Evolutionary conservation across 176 grass and related monocot genomes (phyloP).

Genomic region (Echinochloa phyllopogon): DNA sequence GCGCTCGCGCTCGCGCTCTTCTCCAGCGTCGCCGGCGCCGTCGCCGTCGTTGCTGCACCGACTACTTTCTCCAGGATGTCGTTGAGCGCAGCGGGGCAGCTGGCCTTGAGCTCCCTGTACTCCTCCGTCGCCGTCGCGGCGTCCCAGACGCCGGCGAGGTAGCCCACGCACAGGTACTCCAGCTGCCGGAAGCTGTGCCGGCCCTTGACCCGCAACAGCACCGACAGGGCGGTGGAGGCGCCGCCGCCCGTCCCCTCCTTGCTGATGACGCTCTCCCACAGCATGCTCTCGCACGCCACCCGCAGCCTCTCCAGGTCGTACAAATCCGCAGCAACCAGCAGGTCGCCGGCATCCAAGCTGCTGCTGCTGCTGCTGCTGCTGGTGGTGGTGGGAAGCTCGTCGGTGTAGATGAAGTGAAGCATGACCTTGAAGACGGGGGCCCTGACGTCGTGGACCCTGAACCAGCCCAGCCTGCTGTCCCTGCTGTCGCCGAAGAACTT

Average conservation of each 20-base stretch:
- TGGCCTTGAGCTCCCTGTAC: constrained; percentile 4
- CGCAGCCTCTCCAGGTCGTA: background rate
- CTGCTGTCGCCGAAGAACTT: background rate
- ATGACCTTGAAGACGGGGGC: background rate
- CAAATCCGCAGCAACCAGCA: background rate
- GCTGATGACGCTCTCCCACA: background rate
- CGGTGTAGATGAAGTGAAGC: constrained; percentile 16
- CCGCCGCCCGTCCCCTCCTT: too few species aligned
- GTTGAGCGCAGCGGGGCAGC: background rate
- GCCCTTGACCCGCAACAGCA: background rate
- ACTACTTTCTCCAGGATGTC: background rate
- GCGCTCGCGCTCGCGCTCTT: background rate
- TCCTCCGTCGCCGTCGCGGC: background rate
- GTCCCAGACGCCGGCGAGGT: background rate
- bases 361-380: too few species aligned
- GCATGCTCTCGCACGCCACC: background rate
- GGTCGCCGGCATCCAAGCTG: too few species aligned
- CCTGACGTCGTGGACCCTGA: background rate
- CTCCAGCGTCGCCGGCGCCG: too few species aligned
- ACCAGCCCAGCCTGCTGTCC: background rate
- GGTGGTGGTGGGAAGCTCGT: too few species aligned
- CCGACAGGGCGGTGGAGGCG: background rate
- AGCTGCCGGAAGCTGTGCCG: background rate
- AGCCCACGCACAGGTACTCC: background rate
- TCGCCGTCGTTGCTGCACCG: background rate